These are phyloP conservation scores for Trametes cubensis DNA, from an alignment of 768 basidiomycete genomes.

Conservation along the genomic window DNA sequence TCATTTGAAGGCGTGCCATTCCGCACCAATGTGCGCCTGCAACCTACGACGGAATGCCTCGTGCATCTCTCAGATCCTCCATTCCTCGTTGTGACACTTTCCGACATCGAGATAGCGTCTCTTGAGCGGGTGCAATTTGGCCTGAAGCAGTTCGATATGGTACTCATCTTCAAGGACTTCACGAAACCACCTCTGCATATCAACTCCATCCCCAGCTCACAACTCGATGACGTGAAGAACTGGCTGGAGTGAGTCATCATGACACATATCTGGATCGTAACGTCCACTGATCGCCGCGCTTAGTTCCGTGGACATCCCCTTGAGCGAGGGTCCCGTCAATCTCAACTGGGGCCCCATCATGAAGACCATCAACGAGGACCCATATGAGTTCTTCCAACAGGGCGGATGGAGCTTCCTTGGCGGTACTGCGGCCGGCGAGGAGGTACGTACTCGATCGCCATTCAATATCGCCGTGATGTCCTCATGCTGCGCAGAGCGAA, in stretches of 20 bases:
- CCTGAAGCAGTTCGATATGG: conserved; percentile 94
- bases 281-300: not conserved
- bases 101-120: conserved; percentile 95
- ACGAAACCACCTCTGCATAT: conserved; percentile 90
- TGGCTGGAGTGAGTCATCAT: conserved; percentile 86
- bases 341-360: conserved; percentile 98
- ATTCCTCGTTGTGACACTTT: conserved; percentile 92
- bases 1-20: conserved; percentile 97
- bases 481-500: conserved; percentile 47
- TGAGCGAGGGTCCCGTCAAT: conserved; percentile 95
- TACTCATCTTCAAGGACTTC: conserved; percentile 97
- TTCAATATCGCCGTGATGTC: not conserved
- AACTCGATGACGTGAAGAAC: conserved; percentile 97
- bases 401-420: conserved; percentile 96
- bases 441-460: conserved; percentile 47
- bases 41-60: conserved; percentile 96
- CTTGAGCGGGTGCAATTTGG: conserved; percentile 96
- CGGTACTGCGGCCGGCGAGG: conserved; percentile 62
- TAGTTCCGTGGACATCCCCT: conserved; percentile 95
- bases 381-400: conserved; percentile 91
- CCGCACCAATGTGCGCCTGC: conserved; percentile 90
- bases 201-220: conserved; percentile 89
- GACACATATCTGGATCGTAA: conserved; percentile 18
- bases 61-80: conserved; percentile 95
- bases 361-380: conserved; percentile 97